These are phyloP conservation scores for Eutypa lata DNA, from an alignment of 2,329 filamentous ascomycete species.

Conservation along the genomic window DNA sequence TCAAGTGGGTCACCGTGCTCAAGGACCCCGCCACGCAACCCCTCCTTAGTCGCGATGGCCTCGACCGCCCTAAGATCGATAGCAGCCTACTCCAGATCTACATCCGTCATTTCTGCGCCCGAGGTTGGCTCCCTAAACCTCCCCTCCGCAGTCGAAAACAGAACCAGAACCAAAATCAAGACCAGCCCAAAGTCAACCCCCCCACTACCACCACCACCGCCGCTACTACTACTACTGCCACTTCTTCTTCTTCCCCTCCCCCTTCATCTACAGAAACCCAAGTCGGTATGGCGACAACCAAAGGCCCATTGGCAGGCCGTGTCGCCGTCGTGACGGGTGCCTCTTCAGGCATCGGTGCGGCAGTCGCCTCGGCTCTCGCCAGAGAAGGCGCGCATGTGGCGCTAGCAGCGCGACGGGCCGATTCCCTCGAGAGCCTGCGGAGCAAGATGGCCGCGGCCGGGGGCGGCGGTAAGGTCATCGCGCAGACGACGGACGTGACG, in stretches of 20 bases:
- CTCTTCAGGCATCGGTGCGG: slow-evolving; percentile 76
- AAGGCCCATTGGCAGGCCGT: slow-evolving; percentile 61
- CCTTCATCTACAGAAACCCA: background rate
- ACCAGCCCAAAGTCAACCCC: slow-evolving; percentile 7
- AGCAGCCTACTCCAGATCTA: slow-evolving; percentile 71
- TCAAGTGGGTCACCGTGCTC: slow-evolving; percentile 69
- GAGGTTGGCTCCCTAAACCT: slow-evolving; percentile 69
- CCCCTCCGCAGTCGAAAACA: slow-evolving; percentile 50
- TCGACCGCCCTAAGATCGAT: slow-evolving; percentile 69
- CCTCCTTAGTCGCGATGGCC: slow-evolving; percentile 46
- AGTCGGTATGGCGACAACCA: slow-evolving; percentile 31
- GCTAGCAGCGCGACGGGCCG: slow-evolving; percentile 66
- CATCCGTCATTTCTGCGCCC: slow-evolving; percentile 74
- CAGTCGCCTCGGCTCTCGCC: slow-evolving; percentile 66
- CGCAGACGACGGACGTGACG: slow-evolving; percentile 71
- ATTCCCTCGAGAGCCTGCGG: slow-evolving; percentile 67
- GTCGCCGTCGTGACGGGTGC: slow-evolving; percentile 78
- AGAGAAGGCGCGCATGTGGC: slow-evolving; percentile 69
- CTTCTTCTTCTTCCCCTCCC: background rate
- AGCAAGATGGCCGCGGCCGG: slow-evolving; percentile 52
- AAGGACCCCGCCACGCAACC: slow-evolving; percentile 67
- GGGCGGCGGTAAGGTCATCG: slow-evolving; percentile 62
- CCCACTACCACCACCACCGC: background rate
- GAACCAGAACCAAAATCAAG: background rate
- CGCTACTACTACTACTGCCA: slow-evolving; percentile 7